Evolutionary conservation across 345 rosid genomes (phyloP).

Genomic region (Mallotus nudiflorus): DNA sequence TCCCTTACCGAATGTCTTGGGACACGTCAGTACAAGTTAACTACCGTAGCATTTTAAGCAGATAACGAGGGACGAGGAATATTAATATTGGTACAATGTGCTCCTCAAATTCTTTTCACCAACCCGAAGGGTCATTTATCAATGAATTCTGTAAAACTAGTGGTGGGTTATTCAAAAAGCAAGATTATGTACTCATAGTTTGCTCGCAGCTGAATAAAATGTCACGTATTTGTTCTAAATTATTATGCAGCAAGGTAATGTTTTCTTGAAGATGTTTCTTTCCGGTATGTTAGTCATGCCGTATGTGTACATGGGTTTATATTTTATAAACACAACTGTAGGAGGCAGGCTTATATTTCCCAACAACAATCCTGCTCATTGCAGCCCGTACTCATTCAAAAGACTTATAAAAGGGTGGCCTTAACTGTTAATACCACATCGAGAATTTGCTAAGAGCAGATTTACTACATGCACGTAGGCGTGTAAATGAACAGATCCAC

Average conservation of each 20-base stretch:
- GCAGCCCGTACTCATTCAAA: background rate
- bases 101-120: no score
- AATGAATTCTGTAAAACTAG: background rate
- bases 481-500: no score
- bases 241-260: background rate
- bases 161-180: background rate
- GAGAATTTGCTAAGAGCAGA: no score
- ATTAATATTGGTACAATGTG: no score
- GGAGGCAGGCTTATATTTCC: background rate
- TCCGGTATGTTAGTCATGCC: background rate
- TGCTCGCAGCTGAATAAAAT: background rate
- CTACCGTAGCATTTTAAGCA: background rate
- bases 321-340: background rate
- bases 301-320: no score
- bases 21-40: background rate
- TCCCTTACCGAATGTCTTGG: background rate
- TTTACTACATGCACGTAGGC: no score
- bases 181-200: no score
- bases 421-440: no score
- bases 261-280: background rate
- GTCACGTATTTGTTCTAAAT: background rate
- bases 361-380: background rate
- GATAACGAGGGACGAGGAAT: background rate
- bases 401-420: no score
- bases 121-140: no score